Evolutionary conservation across 805 yeast species (phyloP).

Genomic region (Candida alai): DNA sequence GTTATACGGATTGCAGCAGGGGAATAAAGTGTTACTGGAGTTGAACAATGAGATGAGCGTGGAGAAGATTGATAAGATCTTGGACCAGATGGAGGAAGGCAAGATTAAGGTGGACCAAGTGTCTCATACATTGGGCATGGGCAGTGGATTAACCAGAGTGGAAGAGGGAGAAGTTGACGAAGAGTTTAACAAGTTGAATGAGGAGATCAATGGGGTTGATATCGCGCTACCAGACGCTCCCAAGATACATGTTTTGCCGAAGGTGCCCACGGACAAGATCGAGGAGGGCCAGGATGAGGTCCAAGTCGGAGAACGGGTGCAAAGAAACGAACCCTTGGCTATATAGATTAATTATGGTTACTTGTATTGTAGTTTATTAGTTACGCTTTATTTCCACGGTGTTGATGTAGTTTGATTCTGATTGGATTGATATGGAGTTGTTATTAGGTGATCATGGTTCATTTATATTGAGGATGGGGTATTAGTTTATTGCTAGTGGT

Average conservation of each 20-base stretch:
- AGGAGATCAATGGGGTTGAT: constrained; percentile 31
- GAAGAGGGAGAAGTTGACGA: constrained; percentile 65
- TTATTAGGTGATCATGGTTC: too few species aligned
- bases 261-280: constrained; percentile 21
- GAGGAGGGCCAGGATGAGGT: constrained; percentile 14
- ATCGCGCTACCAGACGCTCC: constrained; percentile 20
- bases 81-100: constrained; percentile 86
- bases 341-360: constrained; percentile 10
- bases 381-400: too few species aligned
- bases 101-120: constrained; percentile 74
- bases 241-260: constrained; percentile 19
- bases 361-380: too few species aligned
- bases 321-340: constrained; percentile 11
- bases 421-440: too few species aligned
- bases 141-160: constrained; percentile 35
- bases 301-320: constrained; percentile 9
- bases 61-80: constrained; percentile 72
- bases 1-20: constrained; percentile 72
- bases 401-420: too few species aligned
- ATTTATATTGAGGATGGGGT: too few species aligned
- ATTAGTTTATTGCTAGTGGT: too few species aligned
- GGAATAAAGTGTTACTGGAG: constrained; percentile 70
- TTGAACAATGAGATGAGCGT: constrained; percentile 75
- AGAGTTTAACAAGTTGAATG: constrained; percentile 51
- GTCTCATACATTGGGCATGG: constrained; percentile 47